Percentiles rank a stretch among this genome's conserved stretches.
phyloP scores from a whole-genome alignment of 257 asterid genomes.

The Plantago ovata region DNA sequence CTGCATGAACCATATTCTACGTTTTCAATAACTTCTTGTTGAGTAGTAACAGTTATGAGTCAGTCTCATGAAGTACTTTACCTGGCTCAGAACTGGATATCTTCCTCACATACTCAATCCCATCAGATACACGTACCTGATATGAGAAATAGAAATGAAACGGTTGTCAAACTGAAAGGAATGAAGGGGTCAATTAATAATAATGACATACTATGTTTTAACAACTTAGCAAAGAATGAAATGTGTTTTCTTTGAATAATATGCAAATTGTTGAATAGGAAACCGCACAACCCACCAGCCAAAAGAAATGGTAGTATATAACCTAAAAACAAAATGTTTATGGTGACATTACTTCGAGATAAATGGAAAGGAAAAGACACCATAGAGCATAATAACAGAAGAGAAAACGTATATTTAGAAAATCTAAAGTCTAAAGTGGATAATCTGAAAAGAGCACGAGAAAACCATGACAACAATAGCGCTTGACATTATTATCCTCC shows the following conservation, averaged over 20 bases:
- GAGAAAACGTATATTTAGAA: too few relatives aligned
- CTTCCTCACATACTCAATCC: slow-evolving; percentile 56
- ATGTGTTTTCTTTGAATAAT: too few relatives aligned
- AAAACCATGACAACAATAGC: too few relatives aligned
- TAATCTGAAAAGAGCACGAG: too few relatives aligned
- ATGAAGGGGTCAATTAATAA: too few relatives aligned
- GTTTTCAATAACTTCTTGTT: slow-evolving; percentile 22
- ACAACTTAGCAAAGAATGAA: too few relatives aligned
- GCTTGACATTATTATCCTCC: too few relatives aligned
- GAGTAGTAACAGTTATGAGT: slow-evolving; percentile 12
- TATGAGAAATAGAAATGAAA: slow-evolving; percentile 7
- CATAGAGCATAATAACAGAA: too few relatives aligned
- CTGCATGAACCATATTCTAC: slow-evolving; percentile 24
- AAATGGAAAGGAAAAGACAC: too few relatives aligned
- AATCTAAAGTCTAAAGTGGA: too few relatives aligned
- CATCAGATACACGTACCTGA: slow-evolving; percentile 74
- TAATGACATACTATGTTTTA: too few relatives aligned
- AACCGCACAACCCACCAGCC: not conserved
- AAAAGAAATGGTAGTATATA: not conserved
- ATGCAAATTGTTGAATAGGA: not conserved
- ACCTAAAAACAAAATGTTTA: not conserved
- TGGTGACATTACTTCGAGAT: too few relatives aligned
- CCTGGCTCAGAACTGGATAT: slow-evolving; percentile 35
- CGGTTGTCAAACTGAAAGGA: not conserved
- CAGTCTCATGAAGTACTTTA: slow-evolving; percentile 16